Conservation (phyloP, 371 early-diverging fungal genomes). For the Mortierella sp. region DNA sequence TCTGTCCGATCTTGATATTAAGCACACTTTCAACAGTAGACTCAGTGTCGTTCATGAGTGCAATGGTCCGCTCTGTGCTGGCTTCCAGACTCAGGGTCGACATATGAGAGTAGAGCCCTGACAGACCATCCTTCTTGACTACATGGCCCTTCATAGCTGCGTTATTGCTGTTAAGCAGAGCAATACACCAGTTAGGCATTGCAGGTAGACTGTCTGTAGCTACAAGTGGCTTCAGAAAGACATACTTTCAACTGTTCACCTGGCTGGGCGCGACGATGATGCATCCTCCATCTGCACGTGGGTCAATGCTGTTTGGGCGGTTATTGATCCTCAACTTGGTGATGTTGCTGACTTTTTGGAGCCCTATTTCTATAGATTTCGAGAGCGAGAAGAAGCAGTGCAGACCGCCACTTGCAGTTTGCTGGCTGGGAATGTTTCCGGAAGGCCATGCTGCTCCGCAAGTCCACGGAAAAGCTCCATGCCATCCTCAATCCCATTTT, state of each 20-base stretch:
- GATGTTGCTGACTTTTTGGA: not conserved
- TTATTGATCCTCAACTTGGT: constrained; percentile 9
- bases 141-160: not conserved
- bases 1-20: not conserved
- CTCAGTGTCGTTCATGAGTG: not conserved
- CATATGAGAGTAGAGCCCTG: constrained; percentile 2
- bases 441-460: constrained; percentile 3
- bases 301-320: constrained; percentile 7
- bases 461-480: not conserved
- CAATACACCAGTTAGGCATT: not conserved
- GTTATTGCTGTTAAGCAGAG: not conserved
- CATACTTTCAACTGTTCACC: not conserved
- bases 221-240: not conserved
- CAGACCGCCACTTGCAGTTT: constrained; percentile 4
- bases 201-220: not conserved
- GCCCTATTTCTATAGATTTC: not conserved
- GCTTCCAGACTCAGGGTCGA: not conserved
- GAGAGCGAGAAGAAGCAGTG: constrained; percentile 13
- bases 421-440: constrained; percentile 9
- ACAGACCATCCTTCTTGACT: not conserved
- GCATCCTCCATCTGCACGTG: constrained; percentile 11
- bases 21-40: not conserved
- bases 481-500: constrained; percentile 3
- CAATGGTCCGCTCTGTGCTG: not conserved
- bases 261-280: constrained; percentile 11